Evolutionary conservation across 2,329 filamentous ascomycete genomes (phyloP).

Genomic region (Calonectria henricotiae): DNA sequence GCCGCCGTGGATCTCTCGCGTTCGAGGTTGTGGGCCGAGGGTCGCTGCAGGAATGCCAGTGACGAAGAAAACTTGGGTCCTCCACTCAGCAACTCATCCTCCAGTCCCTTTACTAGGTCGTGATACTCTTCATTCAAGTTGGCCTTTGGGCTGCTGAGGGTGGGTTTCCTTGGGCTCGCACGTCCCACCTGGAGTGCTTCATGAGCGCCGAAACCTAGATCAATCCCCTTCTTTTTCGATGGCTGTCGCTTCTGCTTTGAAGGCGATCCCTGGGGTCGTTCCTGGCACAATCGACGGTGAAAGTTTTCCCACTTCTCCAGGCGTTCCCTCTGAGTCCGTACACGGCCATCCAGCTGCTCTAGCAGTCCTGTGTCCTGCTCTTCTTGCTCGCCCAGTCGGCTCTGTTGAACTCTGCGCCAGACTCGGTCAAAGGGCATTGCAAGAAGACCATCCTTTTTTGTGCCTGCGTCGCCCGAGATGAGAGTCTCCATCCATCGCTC

Average conservation of each 20-base stretch:
- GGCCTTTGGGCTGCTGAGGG: slow-evolving; percentile 41
- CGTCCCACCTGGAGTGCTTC: slow-evolving; percentile 64
- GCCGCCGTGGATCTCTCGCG: slow-evolving; percentile 28
- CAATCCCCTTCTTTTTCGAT: slow-evolving; percentile 62
- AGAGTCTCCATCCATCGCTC: slow-evolving; percentile 82
- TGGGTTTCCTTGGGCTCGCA: slow-evolving; percentile 52
- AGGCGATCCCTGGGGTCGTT: slow-evolving; percentile 47
- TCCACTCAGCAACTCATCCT: slow-evolving; percentile 59
- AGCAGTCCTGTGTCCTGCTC: slow-evolving; percentile 71
- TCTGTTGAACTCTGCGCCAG: slow-evolving; percentile 78
- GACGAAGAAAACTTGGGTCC: slow-evolving; percentile 39
- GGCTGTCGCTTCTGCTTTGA: slow-evolving; percentile 46
- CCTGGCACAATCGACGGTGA: slow-evolving; percentile 65
- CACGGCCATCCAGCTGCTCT: slow-evolving; percentile 79
- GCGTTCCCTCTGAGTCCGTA: slow-evolving; percentile 77
- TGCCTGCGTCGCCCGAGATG: slow-evolving; percentile 75
- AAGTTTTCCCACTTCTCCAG: slow-evolving; percentile 84
- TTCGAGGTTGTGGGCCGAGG: slow-evolving; percentile 5
- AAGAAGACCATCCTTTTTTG: slow-evolving; percentile 75
- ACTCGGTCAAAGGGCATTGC: slow-evolving; percentile 78
- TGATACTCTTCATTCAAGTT: slow-evolving; percentile 63
- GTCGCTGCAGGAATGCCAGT: slow-evolving; percentile 49
- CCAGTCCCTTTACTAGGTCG: slow-evolving; percentile 62
- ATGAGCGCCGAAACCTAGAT: slow-evolving; percentile 71
- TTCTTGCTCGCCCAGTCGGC: slow-evolving; percentile 72